Evolutionary conservation across 1,139 yeast genomes (phyloP), one percentile per base, ranked within the genome.

Genomic region (Kodamaea sp.): DNA sequence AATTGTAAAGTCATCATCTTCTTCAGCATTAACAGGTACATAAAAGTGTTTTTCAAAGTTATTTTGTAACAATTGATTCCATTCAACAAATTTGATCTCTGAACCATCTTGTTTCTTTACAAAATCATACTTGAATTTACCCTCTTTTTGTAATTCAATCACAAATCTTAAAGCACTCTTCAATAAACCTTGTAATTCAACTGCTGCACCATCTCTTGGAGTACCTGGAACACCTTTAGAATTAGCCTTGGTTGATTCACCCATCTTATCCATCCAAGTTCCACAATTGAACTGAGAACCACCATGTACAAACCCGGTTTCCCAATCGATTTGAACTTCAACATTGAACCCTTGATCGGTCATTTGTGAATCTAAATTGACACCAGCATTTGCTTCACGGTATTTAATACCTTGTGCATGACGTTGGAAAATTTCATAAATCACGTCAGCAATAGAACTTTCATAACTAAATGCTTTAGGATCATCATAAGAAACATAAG

Each of bases 211-310:
- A 62, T 90, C 96, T 58, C 98, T 77, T 28, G 98, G 97, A 0
- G 98, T 92, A 2, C 97, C 98, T 1, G 98, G 98, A 30, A 78
- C 70, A 10, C 98, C 98, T 54, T 82, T 84, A 44, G 81, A 83
- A 1, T 86, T 84, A 0, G 98, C 97, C 43, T 63, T 69, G 37
- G 64, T 79, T 55, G 96, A 86, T 65, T 92, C 98, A 15, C 98
- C 98, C 97, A 92, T 92, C 66, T 92, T 92, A 63, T 92, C 98
- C 97, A 90, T 92, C 98, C 98, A 92, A 0, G 98, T 92, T 20
- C 98, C 98, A 67, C 98, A 92, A 56, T 92, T 92, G 60, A 66
- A 78, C 58, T 85, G 95, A 39, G 87, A 86, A 1, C 98, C 98
- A 34, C 98, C 98, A 60, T 81, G 85, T 5, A 90, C 70, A 34